These are phyloP conservation scores for Quercus variabilis DNA, from an alignment of 306 rosid species.

Conservation along the genomic window DNA sequence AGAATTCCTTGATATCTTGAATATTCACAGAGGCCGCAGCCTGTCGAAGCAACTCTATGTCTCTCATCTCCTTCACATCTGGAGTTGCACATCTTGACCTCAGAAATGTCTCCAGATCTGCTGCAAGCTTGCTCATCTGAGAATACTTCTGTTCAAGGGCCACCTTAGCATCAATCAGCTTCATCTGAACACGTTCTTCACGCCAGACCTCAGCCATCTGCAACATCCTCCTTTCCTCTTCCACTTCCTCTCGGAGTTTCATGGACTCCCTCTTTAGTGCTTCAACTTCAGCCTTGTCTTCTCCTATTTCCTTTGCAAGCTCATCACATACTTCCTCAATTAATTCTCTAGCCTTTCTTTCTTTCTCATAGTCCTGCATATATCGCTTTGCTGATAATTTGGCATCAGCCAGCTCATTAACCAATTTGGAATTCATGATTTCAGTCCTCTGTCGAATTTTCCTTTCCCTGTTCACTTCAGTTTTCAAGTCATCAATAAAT, in stretches of 20 bases:
- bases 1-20: constrained; percentile 62
- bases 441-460: constrained; percentile 76
- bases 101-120: constrained; percentile 59
- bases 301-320: constrained; percentile 95
- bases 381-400: constrained; percentile 65
- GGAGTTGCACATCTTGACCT: constrained; percentile 37
- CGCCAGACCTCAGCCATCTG: constrained; percentile 99
- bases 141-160: constrained; percentile 85
- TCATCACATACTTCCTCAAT: constrained; percentile 90
- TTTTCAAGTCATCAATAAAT: constrained; percentile 64
- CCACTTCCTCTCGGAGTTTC: constrained; percentile 72
- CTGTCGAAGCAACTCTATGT: constrained; percentile 53
- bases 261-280: constrained; percentile 64
- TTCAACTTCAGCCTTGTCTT: constrained; percentile 86
- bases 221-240: constrained; percentile 85
- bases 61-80: constrained; percentile 65
- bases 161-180: constrained; percentile 86
- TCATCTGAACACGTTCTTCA: constrained; percentile 97
- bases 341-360: constrained; percentile 71
- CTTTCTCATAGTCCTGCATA: constrained; percentile 84
- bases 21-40: constrained; percentile 60
- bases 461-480: constrained; percentile 75
- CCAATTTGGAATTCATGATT: constrained; percentile 74
- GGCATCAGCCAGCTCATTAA: constrained; percentile 80
- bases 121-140: constrained; percentile 75